A percentile compares a stretch with the other conserved stretches of the same genome.
These are phyloP conservation scores for Xylaria longipes DNA, from an alignment of 495 filamentous ascomycete species.

Conservation along the genomic window DNA sequence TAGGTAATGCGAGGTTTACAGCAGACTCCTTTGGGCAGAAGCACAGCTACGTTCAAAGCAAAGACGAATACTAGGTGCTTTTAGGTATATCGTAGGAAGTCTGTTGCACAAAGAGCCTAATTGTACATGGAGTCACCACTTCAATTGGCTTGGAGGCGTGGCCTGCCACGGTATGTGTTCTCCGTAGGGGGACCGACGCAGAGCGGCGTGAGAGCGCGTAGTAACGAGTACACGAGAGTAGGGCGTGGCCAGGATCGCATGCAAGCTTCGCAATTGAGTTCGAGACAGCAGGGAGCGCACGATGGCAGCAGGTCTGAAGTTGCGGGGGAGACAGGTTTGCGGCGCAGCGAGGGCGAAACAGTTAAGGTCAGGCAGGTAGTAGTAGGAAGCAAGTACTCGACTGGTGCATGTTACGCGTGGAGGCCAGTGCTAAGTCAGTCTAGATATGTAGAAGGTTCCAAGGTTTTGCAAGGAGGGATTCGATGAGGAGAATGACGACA, in stretches of 20 bases:
- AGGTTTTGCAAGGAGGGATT: constrained; percentile 16
- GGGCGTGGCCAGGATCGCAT: constrained; percentile 2
- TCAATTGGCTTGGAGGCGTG: constrained; percentile 21
- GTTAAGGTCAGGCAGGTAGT: not conserved
- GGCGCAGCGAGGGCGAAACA: constrained; percentile 18
- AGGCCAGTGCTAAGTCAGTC: not conserved
- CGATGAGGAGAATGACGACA: constrained; percentile 26
- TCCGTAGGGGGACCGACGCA: not conserved
- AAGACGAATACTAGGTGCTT: not conserved
- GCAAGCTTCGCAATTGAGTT: constrained; percentile 16
- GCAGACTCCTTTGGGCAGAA: constrained; percentile 2
- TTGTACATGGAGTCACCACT: constrained; percentile 11
- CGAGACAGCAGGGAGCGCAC: constrained; percentile 13
- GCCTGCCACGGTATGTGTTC: not conserved
- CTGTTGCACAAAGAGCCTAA: constrained; percentile 24
- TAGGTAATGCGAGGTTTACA: constrained; percentile 13
- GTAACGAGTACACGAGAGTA: not conserved
- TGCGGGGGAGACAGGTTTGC: constrained; percentile 9
- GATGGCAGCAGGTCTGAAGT: not conserved
- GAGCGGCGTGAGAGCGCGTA: not conserved
- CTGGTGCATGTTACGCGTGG: constrained; percentile 4
- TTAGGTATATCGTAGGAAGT: constrained; percentile 15
- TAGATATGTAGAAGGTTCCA: too few species aligned
- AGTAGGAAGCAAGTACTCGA: constrained; percentile 8
- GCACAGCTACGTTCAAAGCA: constrained; percentile 21